Conservation (phyloP, 345 rosid species). For the Pistacia integerrima region DNA sequence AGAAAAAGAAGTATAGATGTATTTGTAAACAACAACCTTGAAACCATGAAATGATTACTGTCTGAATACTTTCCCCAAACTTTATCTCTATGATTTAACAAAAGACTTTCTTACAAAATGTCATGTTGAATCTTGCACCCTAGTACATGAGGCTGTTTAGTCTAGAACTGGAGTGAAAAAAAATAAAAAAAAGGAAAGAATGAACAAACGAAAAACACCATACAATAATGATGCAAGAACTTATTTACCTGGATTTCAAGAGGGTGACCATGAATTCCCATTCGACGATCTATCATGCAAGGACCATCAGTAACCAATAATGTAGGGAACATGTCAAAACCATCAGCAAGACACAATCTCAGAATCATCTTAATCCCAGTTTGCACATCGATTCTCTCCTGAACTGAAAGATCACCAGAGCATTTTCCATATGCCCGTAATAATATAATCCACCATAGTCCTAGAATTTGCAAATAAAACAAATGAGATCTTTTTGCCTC, state of each 20-base stretch:
- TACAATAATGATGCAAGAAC: not conserved
- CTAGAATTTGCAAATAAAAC: slow-evolving; percentile 36
- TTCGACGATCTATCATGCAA: slow-evolving; percentile 93
- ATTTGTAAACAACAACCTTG: not conserved
- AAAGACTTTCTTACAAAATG: not conserved
- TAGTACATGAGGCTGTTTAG: not conserved
- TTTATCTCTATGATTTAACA: not conserved
- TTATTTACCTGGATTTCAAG: slow-evolving; percentile 78
- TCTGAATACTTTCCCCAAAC: not conserved
- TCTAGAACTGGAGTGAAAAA: no score
- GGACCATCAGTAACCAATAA: slow-evolving; percentile 90
- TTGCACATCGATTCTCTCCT: slow-evolving; percentile 87
- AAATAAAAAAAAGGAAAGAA: not conserved
- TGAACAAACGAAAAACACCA: not conserved
- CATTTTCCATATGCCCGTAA: slow-evolving; percentile 87
- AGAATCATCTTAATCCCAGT: slow-evolving; percentile 93
- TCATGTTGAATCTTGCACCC: not conserved
- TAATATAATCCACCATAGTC: slow-evolving; percentile 96
- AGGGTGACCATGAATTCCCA: slow-evolving; percentile 97
- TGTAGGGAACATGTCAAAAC: slow-evolving; percentile 94
- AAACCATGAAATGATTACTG: not conserved
- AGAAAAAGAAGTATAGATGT: not conserved
- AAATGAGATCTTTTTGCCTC: not conserved
- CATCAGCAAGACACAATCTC: slow-evolving; percentile 75
- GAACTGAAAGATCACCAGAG: slow-evolving; percentile 84